Conservation (phyloP, 2,329 filamentous ascomycete species). For the Monosporascus cannonballus region DNA sequence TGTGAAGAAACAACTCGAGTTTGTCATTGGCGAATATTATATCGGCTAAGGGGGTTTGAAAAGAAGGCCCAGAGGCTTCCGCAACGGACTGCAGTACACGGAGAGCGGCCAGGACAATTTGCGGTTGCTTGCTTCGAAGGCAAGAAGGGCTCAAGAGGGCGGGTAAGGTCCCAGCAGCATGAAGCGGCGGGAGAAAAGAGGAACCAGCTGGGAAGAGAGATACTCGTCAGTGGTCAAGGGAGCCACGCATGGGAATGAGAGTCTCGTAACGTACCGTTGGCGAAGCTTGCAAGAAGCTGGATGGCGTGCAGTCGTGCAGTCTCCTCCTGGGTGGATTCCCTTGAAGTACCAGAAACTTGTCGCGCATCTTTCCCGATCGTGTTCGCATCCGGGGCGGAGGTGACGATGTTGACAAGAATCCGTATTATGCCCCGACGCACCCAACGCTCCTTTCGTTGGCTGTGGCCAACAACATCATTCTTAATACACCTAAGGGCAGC, state of each 20-base stretch:
- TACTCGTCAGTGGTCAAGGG: not conserved
- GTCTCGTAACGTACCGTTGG: conserved; percentile 56
- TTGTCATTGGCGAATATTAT: conserved; percentile 57
- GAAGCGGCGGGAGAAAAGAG: conserved; percentile 68
- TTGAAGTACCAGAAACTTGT: conserved; percentile 26
- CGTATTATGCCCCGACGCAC: conserved; percentile 64
- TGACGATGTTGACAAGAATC: conserved; percentile 44
- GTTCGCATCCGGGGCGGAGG: conserved; percentile 24
- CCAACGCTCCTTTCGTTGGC: conserved; percentile 77
- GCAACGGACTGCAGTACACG: conserved; percentile 67
- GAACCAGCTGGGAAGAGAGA: conserved; percentile 58
- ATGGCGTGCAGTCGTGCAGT: conserved; percentile 70
- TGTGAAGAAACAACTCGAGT: conserved; percentile 56
- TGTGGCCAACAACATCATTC: conserved; percentile 84
- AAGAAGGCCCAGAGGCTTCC: conserved; percentile 54
- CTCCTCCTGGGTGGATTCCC: conserved; percentile 54
- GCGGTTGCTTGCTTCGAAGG: conserved; percentile 54
- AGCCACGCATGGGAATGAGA: conserved; percentile 5
- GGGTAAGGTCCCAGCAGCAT: conserved; percentile 61
- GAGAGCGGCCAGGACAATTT: conserved; percentile 67
- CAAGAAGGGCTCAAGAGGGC: conserved; percentile 67
- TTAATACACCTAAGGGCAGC: conserved; percentile 68
- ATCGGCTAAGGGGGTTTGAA: conserved; percentile 51
- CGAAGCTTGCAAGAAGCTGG: conserved; percentile 78
- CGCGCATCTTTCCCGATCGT: conserved; percentile 34